Evolutionary conservation across 1,139 yeast species (phyloP), one percentile per base, ranked within the genome.

Genomic region (Blastobotrys capitulatus): DNA sequence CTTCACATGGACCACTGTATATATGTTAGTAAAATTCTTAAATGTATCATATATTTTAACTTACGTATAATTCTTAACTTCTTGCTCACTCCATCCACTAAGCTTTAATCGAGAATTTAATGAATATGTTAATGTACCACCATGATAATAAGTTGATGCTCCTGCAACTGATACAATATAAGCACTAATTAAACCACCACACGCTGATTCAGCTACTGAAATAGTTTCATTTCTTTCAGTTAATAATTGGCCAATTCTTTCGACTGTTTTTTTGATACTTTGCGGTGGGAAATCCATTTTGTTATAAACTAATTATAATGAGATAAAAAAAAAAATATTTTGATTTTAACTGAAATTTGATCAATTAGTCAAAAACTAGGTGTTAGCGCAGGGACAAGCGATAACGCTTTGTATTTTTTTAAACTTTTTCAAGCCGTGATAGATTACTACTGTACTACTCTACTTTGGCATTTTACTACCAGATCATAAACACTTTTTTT

Each of bases 161-260:
- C 96, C 95, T 0, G 95, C 90, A 2, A 85, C 80, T 0, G 92
- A 77, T 8, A 87, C 88, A 37, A 87, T 65, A 60, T 85, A 86
- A 0, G 95, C 86, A 6, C 94, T 83, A 9, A 87, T 70, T 27
- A 87, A 73, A 0, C 96, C 96, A 9, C 96, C 96, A 66, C 96
- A 87, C 0, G 95, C 95, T 9, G 94, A 89, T 62, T 87, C 96
- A 4, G 90, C 81, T 2, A 86, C 82, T 0, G 94, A 86, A 41
- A 87, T 69, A 0, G 95, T 85, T 61, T 82, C 82, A 6, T 74
- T 68, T 20, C 81, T 70, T 13, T 66, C 62, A 29, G 78, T 67
- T 38, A 86, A 72, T 12, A 81, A 70, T 38, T 64, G 65, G 0
- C 94, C 83, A 40, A 86, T 85, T 59, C 73, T 70, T 6, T 63